Percentiles rank a stretch among this genome's conserved stretches.
Evolutionary conservation across 306 rosid species (phyloP).

Genomic region (peach (Prunus persica)): DNA sequence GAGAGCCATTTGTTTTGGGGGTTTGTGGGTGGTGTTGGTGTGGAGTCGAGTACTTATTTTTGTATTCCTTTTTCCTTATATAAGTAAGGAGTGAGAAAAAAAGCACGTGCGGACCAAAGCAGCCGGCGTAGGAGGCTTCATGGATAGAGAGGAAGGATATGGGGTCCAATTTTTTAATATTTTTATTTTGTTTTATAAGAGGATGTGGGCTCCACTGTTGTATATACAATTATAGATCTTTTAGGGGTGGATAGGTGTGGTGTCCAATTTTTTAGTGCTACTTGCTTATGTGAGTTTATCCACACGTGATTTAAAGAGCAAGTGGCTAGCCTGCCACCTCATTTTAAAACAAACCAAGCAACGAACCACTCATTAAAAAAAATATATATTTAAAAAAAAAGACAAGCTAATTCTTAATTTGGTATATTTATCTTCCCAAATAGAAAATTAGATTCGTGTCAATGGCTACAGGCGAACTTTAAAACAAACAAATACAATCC

Average conservation of each 20-base stretch:
- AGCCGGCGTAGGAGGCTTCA: background rate
- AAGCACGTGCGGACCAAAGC: conserved; percentile 5
- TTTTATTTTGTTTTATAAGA: too few relatives aligned
- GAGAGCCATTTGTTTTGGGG: conserved; percentile 49
- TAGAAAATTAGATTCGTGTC: too few relatives aligned
- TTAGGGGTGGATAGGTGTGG: too few relatives aligned
- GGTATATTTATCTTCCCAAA: too few relatives aligned
- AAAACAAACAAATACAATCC: too few relatives aligned
- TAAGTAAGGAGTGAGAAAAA: background rate
- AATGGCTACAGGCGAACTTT: too few relatives aligned
- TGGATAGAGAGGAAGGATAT: background rate
- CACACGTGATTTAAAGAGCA: background rate
- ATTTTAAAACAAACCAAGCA: background rate
- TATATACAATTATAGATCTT: background rate
- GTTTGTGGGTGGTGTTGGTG: background rate
- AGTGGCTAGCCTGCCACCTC: background rate
- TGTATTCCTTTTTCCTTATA: background rate
- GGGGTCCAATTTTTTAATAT: background rate
- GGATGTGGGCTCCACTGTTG: background rate
- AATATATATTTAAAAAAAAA: too few relatives aligned
- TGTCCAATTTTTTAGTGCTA: background rate
- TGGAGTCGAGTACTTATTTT: background rate
- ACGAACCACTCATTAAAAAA: background rate
- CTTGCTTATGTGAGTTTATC: background rate
- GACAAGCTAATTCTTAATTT: too few relatives aligned